Evolutionary conservation across 73 alveolate genomes (phyloP).

Genomic region (Paraurostyla sp.): DNA sequence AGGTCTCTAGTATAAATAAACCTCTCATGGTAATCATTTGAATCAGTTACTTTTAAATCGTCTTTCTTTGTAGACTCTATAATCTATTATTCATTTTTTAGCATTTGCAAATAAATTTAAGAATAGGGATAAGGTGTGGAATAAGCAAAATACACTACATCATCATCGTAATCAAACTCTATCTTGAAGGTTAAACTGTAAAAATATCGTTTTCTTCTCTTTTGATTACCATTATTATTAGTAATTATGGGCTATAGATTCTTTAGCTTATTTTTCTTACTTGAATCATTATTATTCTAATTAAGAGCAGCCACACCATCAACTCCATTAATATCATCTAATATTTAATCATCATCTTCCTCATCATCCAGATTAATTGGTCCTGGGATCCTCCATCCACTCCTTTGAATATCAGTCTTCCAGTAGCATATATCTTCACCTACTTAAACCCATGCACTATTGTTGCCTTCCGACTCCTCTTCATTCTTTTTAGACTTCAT

Average conservation of each 20-base stretch:
- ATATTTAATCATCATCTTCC: constrained; percentile 64
- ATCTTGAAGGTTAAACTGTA: constrained; percentile 54
- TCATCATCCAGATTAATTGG: constrained; percentile 66
- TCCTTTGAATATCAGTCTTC: constrained; percentile 50
- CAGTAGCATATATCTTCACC: constrained; percentile 30
- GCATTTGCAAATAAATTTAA: constrained; percentile 12
- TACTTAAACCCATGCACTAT: constrained; percentile 24
- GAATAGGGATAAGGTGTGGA: constrained; percentile 66
- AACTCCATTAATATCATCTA: constrained; percentile 55
- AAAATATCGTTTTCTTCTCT: constrained; percentile 60
- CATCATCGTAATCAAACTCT: constrained; percentile 57
- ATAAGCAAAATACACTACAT: constrained; percentile 75
- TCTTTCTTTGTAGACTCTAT: neutral
- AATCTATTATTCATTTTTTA: neutral
- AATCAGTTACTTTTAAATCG: constrained; percentile 1
- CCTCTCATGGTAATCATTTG: constrained; percentile 6
- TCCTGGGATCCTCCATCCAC: constrained; percentile 74
- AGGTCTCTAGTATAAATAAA: neutral
- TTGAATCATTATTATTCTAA: neutral
- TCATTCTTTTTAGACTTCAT: constrained; percentile 15
- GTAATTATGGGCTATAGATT: neutral
- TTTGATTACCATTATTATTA: neutral
- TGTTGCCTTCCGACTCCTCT: constrained; percentile 24
- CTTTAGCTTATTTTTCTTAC: neutral
- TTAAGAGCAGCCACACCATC: constrained; percentile 52